These are phyloP conservation scores for Candida sithepensis DNA, from an alignment of 805 yeast species.

Conservation along the genomic window DNA sequence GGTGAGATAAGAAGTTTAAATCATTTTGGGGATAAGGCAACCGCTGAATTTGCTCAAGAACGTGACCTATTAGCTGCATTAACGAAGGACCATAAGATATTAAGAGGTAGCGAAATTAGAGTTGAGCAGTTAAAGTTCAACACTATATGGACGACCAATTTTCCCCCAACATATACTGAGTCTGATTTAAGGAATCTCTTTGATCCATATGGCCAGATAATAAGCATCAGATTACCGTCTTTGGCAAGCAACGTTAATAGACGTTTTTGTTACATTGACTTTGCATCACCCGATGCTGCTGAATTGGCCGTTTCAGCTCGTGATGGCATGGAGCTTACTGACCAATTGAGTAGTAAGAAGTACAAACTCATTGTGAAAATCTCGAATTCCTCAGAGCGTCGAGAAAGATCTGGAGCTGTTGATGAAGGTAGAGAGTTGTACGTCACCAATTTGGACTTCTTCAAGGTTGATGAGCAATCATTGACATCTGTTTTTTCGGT, in stretches of 20 bases:
- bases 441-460: constrained; percentile 50
- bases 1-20: constrained; percentile 46
- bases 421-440: constrained; percentile 56
- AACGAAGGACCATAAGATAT: constrained; percentile 51
- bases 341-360: constrained; percentile 18
- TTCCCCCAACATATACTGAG: constrained; percentile 51
- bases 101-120: constrained; percentile 39
- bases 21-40: constrained; percentile 33
- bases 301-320: constrained; percentile 37
- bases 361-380: constrained; percentile 51
- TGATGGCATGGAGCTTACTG: constrained; percentile 36
- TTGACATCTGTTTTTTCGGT: constrained; percentile 40
- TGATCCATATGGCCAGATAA: constrained; percentile 33
- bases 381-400: constrained; percentile 53
- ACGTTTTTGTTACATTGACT: constrained; percentile 74
- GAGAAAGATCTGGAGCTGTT: constrained; percentile 40
- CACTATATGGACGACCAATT: constrained; percentile 73
- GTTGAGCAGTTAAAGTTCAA: constrained; percentile 44
- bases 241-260: constrained; percentile 50
- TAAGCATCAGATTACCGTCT: constrained; percentile 63
- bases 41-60: constrained; percentile 53
- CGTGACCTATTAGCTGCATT: constrained; percentile 53
- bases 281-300: constrained; percentile 40
- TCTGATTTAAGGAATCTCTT: constrained; percentile 40
- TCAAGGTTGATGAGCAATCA: constrained; percentile 34